Conservation (phyloP, 768 basidiomycete species). For the Megacollybia marginata region DNA sequence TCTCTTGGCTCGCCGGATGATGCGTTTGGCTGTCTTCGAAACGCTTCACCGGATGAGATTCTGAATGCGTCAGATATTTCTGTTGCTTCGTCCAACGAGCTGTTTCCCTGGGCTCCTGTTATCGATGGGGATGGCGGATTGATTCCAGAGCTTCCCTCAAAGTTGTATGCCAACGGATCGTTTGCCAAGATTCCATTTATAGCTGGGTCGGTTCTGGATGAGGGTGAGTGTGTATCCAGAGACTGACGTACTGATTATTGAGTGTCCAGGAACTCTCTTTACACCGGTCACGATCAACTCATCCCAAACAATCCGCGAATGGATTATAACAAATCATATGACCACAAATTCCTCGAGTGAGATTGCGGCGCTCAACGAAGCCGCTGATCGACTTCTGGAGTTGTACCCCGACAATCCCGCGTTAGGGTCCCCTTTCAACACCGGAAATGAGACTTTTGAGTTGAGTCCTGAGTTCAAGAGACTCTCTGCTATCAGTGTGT, state of each 20-base stretch:
- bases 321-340: background rate
- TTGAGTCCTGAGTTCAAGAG: background rate
- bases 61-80: conserved; percentile 7
- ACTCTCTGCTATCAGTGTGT: too few species aligned
- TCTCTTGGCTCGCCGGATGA: conserved; percentile 15
- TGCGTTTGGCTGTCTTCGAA: conserved; percentile 22
- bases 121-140: conserved; percentile 35
- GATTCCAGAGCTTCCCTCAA: too few species aligned
- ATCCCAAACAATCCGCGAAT: too few species aligned
- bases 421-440: too few species aligned
- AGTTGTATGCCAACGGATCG: conserved; percentile 15
- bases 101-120: conserved; percentile 26
- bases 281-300: too few species aligned
- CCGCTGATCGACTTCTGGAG: conserved; percentile 14
- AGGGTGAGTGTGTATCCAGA: conserved; percentile 25
- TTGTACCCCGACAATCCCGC: conserved; percentile 2
- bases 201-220: conserved; percentile 35
- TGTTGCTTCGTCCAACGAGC: conserved; percentile 7
- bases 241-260: too few species aligned
- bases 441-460: too few species aligned
- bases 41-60: conserved; percentile 8
- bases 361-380: background rate
- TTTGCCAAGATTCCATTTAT: conserved; percentile 34
- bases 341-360: background rate
- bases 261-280: too few species aligned